Evolutionary conservation across 2,329 filamentous ascomycete species (phyloP), one percentile per base, ranked within the genome.

Genomic region (Penicillium hesseltinei): DNA sequence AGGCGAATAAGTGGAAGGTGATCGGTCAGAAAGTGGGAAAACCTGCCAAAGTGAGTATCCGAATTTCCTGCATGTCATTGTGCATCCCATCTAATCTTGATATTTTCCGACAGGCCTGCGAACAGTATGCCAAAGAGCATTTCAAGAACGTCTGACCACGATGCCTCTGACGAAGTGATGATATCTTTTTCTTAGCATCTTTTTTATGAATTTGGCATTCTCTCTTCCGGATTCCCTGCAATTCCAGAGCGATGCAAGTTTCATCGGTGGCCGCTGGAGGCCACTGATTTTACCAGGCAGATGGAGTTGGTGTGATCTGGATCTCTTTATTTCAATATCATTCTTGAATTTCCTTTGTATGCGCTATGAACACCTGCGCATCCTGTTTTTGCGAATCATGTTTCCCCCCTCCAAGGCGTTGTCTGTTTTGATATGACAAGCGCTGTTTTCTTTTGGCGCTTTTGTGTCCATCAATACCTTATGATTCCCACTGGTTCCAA

Each of bases 11-110:
- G 75, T 99, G 94, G 94, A 97, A 97, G 78, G 87, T 88, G 27
- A 97, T 97, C 71, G 94, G 94, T 36, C 88, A 91, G 74, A 97
- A 97, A 77, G 91, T 99, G 67, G 92, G 92, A 70, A 99, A 99
- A 78, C 94, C 94, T 48, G 94, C 94, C 66, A 99, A 99, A 87
- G 89, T 91, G 43, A 56, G 58, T 59, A 33, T 21, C 39, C 9
- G 44, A 15, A 43, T 9, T 42, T 39, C 48, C 13, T 51, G 35
- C 15, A 57, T 60, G 56, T 13, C 60, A 58, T 57, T 63, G 67
- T 48, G 66, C 56, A 48, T 55, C 48, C 8, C 19, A 29, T 58
- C 51, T 53, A 64, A 73, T 56, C 72, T 42, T 35, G 23, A 31
- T 52, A 45, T 46, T 46, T 50, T 42, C 21, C 40, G 50, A 29